phyloP scores from a whole-genome alignment of 1,284 basidiomycete genomes.

The Lignosus rhinocerotis region DNA sequence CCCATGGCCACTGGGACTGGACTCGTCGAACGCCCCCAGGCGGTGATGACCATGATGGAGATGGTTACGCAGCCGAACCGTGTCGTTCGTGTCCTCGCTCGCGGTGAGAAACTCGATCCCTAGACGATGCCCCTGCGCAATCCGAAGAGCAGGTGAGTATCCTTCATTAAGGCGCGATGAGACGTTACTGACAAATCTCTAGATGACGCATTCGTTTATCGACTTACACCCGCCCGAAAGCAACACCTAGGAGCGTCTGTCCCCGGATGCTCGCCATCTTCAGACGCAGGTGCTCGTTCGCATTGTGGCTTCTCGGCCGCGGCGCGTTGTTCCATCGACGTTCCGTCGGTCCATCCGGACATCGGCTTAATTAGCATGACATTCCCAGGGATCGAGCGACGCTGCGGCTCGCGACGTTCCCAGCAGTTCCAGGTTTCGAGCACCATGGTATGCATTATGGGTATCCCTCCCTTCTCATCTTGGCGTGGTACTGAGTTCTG shows the following conservation, averaged over 20 bases:
- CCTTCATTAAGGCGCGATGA: not conserved
- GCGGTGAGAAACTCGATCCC: slow-evolving; percentile 77
- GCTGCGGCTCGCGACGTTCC: not conserved
- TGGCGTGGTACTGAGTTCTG: slow-evolving; percentile 18
- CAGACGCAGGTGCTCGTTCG: not conserved
- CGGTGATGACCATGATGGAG: slow-evolving; percentile 75
- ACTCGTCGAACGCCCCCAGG: slow-evolving; percentile 70
- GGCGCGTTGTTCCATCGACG: not conserved
- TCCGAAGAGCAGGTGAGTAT: slow-evolving; percentile 2
- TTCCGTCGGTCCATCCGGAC: slow-evolving; percentile 5
- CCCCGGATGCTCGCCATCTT: not conserved
- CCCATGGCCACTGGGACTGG: slow-evolving; percentile 27
- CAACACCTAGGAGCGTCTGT: not conserved
- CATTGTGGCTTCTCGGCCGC: not conserved
- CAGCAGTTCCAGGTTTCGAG: slow-evolving; percentile 16
- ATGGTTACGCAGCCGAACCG: slow-evolving; percentile 68
- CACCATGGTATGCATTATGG: slow-evolving; percentile 18
- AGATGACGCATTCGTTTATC: slow-evolving; percentile 6
- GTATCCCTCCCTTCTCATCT: slow-evolving; percentile 5
- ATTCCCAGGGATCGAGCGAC: not conserved
- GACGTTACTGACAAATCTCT: not conserved
- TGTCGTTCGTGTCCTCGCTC: slow-evolving; percentile 72
- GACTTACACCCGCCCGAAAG: not conserved
- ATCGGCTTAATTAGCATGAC: slow-evolving; percentile 8
- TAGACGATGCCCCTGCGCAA: not conserved